Base-by-base conservation (phyloP, 768 basidiomycete species). In the Hygrophoropsis aurantiaca region DNA sequence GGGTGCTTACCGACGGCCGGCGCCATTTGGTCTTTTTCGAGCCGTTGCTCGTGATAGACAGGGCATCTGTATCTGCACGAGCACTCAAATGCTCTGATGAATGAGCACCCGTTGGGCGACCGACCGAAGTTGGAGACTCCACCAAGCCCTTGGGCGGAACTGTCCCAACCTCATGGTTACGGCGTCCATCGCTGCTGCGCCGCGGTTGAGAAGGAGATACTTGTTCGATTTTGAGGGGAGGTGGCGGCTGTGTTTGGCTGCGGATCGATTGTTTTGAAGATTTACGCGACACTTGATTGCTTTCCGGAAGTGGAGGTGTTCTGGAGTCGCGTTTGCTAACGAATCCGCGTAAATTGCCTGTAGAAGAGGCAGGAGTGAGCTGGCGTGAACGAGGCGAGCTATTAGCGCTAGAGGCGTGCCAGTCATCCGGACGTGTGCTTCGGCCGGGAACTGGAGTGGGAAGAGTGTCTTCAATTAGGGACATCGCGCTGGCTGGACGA, bases 311-410 rank as follows among this genome's bases (percentile, higher is more conserved):
- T 5, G 46, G 11, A 11, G 20, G 15, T 6, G 36, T 44, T 5
- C 18, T 9, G 16, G 42, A 21, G 18, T 44, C 18, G 15, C 52
- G 60, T 38, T 52, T 63, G 46, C 61, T 60, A 32, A 67, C 44
- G 16, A 59, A 54, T 20, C 52, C 56, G 41, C 32, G 65, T 44
- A 66, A 54, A 50, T 66, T 66, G 1, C 61, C 64, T 2, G 64
- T 59, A 5, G 64, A 66, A 2, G 64, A 66, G 0, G 66, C 64
- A 5, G 66, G 66, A 4, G 66, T 50, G 19, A 66, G 59, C 23
- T 59, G 61, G 10, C 46, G 64, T 11, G 50, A 44, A 2, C 21
- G 3, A 1, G 58, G 50, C 13, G 64, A 54, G 15, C n/a, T 26
- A 7, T 44, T 18, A 9, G 54, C 41, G 43, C 27, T 44, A 0